Conservation (phyloP, 108 stramenopile genomes). For the Bacterosira constricta region DNA sequence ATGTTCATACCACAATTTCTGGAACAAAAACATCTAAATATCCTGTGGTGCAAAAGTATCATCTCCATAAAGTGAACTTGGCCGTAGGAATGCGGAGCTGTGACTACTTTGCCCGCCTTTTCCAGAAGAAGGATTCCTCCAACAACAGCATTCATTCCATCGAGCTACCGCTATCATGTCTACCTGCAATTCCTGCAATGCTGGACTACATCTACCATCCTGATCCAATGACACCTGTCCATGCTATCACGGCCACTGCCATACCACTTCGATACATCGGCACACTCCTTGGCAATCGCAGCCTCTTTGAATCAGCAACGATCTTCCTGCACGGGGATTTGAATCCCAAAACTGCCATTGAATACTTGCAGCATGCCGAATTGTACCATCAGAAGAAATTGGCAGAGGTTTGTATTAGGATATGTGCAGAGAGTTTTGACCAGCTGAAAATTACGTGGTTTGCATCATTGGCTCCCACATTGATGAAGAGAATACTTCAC, state of each 20-base stretch:
- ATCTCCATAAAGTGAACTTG: slow-evolving; percentile 58
- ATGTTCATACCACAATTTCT: neutral
- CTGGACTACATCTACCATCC: slow-evolving; percentile 39
- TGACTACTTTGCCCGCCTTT: slow-evolving; percentile 51
- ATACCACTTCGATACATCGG: slow-evolving; percentile 38
- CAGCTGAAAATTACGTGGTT: slow-evolving; percentile 37
- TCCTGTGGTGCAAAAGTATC: slow-evolving; percentile 28
- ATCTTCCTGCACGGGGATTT: slow-evolving; percentile 42
- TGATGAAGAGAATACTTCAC: slow-evolving; percentile 37
- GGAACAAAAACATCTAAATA: neutral
- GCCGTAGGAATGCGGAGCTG: slow-evolving; percentile 61
- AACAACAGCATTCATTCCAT: slow-evolving; percentile 20
- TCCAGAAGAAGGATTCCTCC: slow-evolving; percentile 11
- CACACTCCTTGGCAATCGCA: slow-evolving; percentile 31
- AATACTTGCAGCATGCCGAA: slow-evolving; percentile 36
- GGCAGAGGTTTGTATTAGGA: slow-evolving; percentile 29
- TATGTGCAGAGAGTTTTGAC: slow-evolving; percentile 45
- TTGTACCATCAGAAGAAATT: slow-evolving; percentile 40
- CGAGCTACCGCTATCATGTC: slow-evolving; percentile 35
- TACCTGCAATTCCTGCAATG: slow-evolving; percentile 38
- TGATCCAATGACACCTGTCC: slow-evolving; percentile 9
- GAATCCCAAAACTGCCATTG: slow-evolving; percentile 27
- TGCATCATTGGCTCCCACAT: slow-evolving; percentile 26
- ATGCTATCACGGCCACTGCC: slow-evolving; percentile 40
- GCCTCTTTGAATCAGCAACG: slow-evolving; percentile 39